phyloP scores from a whole-genome alignment of 176 grass and related monocot species.

The Phoenix roebelenii region DNA sequence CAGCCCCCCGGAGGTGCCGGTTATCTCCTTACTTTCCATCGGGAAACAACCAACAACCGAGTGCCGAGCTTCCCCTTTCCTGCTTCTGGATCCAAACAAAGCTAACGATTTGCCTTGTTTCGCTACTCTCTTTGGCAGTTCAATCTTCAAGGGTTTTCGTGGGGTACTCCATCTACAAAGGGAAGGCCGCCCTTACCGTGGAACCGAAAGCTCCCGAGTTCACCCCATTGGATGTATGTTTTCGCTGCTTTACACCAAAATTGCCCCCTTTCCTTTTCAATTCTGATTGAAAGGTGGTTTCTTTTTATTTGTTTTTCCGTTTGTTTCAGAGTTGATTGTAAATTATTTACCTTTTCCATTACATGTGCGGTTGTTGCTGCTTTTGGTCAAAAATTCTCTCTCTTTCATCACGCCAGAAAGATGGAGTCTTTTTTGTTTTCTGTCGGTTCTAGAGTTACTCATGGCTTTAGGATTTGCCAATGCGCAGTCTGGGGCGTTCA shows the following conservation, averaged over 20 bases:
- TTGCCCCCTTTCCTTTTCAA: background rate
- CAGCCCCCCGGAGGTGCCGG: slow-evolving; percentile 2
- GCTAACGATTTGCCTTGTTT: background rate
- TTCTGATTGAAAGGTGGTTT: too few relatives aligned
- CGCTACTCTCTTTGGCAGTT: background rate
- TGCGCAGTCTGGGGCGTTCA: slow-evolving; percentile 61
- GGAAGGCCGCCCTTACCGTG: slow-evolving; percentile 30
- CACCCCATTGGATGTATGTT: slow-evolving; percentile 21
- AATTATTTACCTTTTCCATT: too few relatives aligned
- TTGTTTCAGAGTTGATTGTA: too few relatives aligned
- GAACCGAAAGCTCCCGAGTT: slow-evolving; percentile 38
- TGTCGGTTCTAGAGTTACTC: too few relatives aligned
- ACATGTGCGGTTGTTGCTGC: too few relatives aligned
- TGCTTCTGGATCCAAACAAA: too few relatives aligned
- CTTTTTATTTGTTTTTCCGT: background rate
- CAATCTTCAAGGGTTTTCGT: slow-evolving; percentile 37
- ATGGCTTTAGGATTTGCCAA: background rate
- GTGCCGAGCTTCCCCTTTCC: too few relatives aligned
- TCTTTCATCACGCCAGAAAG: too few relatives aligned
- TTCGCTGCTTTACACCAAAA: background rate
- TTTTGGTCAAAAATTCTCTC: too few relatives aligned
- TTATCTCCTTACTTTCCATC: background rate
- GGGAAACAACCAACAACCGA: too few relatives aligned
- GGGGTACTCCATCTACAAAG: slow-evolving; percentile 40
- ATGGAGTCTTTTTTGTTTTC: too few relatives aligned